Evolutionary conservation across 306 rosid species (phyloP), one percentile per base, ranked within the genome.

Genomic region (Fagus crenata): DNA sequence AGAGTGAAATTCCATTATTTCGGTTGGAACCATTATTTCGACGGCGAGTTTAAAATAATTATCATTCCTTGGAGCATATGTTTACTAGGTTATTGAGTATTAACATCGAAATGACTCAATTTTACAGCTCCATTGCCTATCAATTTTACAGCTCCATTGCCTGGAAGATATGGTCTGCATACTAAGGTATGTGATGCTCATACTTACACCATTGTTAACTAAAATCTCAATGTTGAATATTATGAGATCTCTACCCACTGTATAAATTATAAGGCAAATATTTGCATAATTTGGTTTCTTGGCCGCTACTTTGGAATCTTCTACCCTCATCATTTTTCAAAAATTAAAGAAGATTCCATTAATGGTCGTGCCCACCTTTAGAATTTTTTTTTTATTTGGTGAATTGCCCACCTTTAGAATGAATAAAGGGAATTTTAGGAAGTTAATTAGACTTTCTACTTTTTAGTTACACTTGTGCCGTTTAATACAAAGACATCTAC

Each of bases 11-110:
- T 87, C 92, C 89, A 14, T 89, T 97, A 56, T 92, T 89, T 83
- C 91, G 97, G 70, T 78, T 92, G 80, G 96, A 92, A 81, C 90
- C 93, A 53, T 87, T 95, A 77, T 88, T 95, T 74, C 84, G 96
- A 78, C 77, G 93, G 71, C 81, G 97, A 81, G 88, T 87, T 75
- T 89, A 97, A 15, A 88, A 86, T 22, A 81, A 77, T 86, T 78
- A 87, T 82, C 83, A 89, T 71, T 92, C 94, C 53, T 87, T 91
- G 71, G 96, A 91, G 83, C 85, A 88, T 70, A 81, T 74, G 65
- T 75, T 55, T 71, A 71, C 33, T 78, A 61, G 53, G 79, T 63
- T 60, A 59, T 53, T 49, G 77, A 43, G 69, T 73, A 73, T 36
- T 53, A 35, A 71, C 37, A 78, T 51, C 53, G 80, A 33, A 78